Base-by-base conservation (phyloP, 305 asterid genomes). In the Plantago lanceolata region DNA sequence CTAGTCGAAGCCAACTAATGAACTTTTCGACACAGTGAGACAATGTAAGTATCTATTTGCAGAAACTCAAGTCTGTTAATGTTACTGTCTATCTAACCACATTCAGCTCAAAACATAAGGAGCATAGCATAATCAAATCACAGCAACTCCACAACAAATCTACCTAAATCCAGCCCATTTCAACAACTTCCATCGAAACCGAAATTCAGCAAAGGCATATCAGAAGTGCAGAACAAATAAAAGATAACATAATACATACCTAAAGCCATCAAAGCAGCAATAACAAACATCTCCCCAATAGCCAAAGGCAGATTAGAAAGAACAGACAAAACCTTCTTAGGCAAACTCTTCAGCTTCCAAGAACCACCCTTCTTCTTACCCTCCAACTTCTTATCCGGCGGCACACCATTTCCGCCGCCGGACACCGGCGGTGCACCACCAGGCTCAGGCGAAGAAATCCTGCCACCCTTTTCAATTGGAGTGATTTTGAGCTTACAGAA, bases 231-330 rank as follows among this genome's bases (percentile, higher is more conserved):
- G 24, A 64, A 52, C 35, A 19, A 19, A 3, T 7, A 45, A 48
- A 19, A 37, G 44, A 9, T 37, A 37, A 37, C 45, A n/a, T n/a
- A n/a, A n/a, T n/a, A n/a, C n/a, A 9, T 83, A 91, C 97, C 97
- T 76, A 88, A 65, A 71, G 96, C 92, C 92, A 91, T 83, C 59
- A 91, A 78, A 50, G 71, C 88, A 78, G 96, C 95, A 75, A 85
- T 65, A 17, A 79, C 77, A 61, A 80, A 76, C 95, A 85, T 88
- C 76, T 91, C 96, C 20, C 80, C 67, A 68, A 90, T 73, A 68
- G 90, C 94, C 82, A 85, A 73, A 48, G 89, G 85, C 81, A 89
- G 77, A 79, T 82, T 83, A 9, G 89, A 71, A 61, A 86, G 83
- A 67, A 71, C 47, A 2, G 86, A 64, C 76, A 89, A 64, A 24